Percentiles rank a stretch among this genome's conserved stretches.
Conservation (phyloP, 2,329 filamentous ascomycete species). For the Sporothrix euskadiensis region DNA sequence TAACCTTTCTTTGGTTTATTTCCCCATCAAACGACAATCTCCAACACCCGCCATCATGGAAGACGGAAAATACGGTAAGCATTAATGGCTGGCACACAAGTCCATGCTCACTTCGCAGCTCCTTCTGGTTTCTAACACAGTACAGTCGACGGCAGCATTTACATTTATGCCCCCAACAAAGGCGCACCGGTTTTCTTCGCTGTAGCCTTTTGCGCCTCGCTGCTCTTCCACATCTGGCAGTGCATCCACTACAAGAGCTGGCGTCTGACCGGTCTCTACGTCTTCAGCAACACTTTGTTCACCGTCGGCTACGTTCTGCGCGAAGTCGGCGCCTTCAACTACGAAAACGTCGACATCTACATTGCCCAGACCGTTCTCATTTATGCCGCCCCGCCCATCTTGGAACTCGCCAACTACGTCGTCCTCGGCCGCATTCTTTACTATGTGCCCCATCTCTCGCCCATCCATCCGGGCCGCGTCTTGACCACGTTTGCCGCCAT, state of each 20-base stretch:
- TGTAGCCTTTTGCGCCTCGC: conserved; percentile 37
- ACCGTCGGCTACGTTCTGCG: conserved; percentile 52
- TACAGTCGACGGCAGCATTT: conserved; percentile 36
- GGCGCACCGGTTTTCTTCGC: conserved; percentile 44
- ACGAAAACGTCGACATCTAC: conserved; percentile 45
- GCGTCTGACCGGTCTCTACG: conserved; percentile 51
- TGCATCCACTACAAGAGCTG: conserved; percentile 51
- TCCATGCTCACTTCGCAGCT: background rate
- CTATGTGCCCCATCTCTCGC: conserved; percentile 62
- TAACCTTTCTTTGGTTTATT: background rate
- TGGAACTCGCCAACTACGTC: conserved; percentile 65
- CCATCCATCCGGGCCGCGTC: conserved; percentile 51
- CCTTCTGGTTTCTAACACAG: background rate
- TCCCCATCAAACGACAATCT: background rate
- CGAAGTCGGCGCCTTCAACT: conserved; percentile 51
- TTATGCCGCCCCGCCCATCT: conserved; percentile 51
- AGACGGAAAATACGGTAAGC: conserved; percentile 28
- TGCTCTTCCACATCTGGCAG: conserved; percentile 39
- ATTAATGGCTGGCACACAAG: background rate
- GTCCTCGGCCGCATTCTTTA: conserved; percentile 61
- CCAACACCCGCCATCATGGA: conserved; percentile 25
- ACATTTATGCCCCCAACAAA: conserved; percentile 42
- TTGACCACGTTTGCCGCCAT: conserved; percentile 50
- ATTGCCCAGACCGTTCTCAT: conserved; percentile 45
- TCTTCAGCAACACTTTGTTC: conserved; percentile 50